Conservation (phyloP, 768 basidiomycete genomes). For the Lactarius quietus region DNA sequence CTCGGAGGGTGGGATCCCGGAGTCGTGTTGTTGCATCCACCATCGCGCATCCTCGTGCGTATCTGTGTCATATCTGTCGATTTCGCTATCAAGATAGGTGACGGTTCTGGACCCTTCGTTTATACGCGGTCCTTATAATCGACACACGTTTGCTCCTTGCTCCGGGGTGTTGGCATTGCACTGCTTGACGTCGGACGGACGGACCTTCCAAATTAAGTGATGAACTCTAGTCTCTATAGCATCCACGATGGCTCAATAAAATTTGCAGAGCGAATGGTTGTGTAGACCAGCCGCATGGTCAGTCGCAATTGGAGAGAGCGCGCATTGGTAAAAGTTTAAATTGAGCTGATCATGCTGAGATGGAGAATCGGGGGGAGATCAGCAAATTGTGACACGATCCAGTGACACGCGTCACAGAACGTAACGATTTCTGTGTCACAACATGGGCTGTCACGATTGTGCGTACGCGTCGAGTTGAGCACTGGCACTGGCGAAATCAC, state of each 20-base stretch:
- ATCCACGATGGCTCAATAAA: not conserved
- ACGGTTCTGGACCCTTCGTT: not conserved
- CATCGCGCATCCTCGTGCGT: conserved; percentile 1
- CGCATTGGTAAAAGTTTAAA: not conserved
- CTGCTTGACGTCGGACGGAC: not conserved
- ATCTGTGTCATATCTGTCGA: not conserved
- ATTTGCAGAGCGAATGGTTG: not conserved
- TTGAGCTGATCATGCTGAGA: not conserved
- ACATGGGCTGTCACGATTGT: not conserved
- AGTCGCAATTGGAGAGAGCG: not conserved
- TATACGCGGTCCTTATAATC: not conserved
- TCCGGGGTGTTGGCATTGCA: not conserved
- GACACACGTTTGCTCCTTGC: not conserved
- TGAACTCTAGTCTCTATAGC: not conserved
- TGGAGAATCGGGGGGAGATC: too few species aligned
- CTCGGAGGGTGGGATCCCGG: not conserved
- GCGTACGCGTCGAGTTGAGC: conserved; percentile 17
- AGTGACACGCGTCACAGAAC: not conserved
- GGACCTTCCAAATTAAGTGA: not conserved
- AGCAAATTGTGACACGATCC: not conserved
- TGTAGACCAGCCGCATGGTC: not conserved
- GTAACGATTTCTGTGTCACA: not conserved
- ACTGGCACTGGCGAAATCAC: not conserved
- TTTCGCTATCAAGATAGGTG: conserved; percentile 8
- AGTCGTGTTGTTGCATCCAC: not conserved